Conservation (phyloP, 768 basidiomycete species). For the Suillus bovinus region DNA sequence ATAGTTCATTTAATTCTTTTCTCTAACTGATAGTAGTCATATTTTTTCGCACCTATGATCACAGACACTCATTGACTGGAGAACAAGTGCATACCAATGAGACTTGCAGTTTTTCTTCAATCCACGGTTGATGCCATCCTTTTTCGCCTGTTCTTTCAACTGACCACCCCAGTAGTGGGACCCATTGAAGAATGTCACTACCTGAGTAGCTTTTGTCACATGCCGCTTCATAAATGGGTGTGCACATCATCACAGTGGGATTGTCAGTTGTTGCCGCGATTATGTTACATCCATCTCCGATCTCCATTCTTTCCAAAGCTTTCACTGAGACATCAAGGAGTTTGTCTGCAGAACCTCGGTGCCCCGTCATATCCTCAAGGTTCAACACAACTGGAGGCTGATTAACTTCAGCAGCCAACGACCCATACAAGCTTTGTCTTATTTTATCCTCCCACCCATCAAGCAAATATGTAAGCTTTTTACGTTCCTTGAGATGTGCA, state of each 20-base stretch:
- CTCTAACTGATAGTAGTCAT: no score
- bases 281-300: constrained; percentile 17
- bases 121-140: constrained; percentile 12
- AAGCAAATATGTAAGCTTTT: constrained; percentile 26
- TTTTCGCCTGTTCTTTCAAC: constrained; percentile 19
- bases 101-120: no score
- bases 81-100: no score
- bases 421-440: constrained; percentile 26
- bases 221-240: constrained; percentile 22
- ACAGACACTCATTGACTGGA: no score
- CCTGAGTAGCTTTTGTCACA: constrained; percentile 4
- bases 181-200: constrained; percentile 33
- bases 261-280: constrained; percentile 33
- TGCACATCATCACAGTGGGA: constrained; percentile 29
- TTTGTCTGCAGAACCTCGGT: constrained; percentile 24
- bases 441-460: constrained; percentile 35
- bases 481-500: constrained; percentile 12
- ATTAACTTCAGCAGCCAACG: constrained; percentile 23
- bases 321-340: no score
- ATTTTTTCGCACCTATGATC: no score
- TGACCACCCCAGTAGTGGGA: constrained; percentile 39
- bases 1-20: not conserved
- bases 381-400: constrained; percentile 24
- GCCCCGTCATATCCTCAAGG: constrained; percentile 26
- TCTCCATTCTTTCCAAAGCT: constrained; percentile 10